phyloP scores from a whole-genome alignment of 1,284 basidiomycete species.

The Moesziomyces globuligerus region DNA sequence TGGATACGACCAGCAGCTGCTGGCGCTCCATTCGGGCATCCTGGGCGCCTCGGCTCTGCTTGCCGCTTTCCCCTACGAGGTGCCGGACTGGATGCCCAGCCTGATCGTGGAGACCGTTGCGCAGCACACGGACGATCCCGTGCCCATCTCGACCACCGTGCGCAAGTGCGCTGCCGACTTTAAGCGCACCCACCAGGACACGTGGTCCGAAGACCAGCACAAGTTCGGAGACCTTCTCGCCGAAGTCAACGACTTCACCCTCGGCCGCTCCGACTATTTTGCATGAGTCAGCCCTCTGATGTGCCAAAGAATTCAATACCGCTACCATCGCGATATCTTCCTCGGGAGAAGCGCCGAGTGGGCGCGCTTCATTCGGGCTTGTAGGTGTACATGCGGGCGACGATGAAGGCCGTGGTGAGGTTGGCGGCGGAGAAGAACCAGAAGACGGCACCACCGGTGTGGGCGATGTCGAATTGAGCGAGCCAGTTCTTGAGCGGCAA shows the following conservation, averaged over 20 bases:
- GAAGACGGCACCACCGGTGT: constrained; percentile 60
- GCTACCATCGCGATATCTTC: neutral
- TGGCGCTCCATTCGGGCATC: constrained; percentile 85
- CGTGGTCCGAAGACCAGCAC: constrained; percentile 89
- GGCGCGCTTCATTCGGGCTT: constrained; percentile 20
- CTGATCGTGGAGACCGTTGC: constrained; percentile 75
- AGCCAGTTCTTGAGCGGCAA: constrained; percentile 81
- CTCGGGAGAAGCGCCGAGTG: no score
- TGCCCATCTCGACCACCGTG: constrained; percentile 90
- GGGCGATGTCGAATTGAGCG: constrained; percentile 56
- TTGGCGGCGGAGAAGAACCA: constrained; percentile 51
- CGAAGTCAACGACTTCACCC: constrained; percentile 62
- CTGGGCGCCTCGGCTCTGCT: constrained; percentile 84
- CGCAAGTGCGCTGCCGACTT: constrained; percentile 87
- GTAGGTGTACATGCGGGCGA: constrained; percentile 48
- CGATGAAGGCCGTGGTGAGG: constrained; percentile 35
- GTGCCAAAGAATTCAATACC: no score
- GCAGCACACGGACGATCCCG: constrained; percentile 85
- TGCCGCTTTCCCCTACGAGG: constrained; percentile 83
- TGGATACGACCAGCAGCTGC: constrained; percentile 78
- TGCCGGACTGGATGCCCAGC: constrained; percentile 84
- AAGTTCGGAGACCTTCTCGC: constrained; percentile 77
- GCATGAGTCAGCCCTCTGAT: no score
- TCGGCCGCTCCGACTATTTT: constrained; percentile 65
- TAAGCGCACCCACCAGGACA: constrained; percentile 77